Evolutionary conservation across 306 rosid species (phyloP), one percentile per base, ranked within the genome.

Genomic region (Vachellia collinsii): DNA sequence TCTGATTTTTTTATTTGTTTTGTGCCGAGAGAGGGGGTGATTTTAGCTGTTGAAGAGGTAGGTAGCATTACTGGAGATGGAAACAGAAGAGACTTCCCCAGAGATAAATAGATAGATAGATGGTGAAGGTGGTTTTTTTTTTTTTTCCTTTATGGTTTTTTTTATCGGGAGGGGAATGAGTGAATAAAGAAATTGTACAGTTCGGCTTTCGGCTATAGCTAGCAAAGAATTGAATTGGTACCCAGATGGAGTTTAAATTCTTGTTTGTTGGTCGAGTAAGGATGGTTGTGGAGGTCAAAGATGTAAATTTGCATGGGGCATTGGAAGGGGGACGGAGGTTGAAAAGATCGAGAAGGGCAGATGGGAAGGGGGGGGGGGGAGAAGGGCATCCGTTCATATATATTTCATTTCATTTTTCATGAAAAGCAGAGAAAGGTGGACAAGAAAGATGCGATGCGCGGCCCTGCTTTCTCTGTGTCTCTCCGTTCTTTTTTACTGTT

Each of bases 181-280:
- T 83, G 53, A 87, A 86, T 86, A 86, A 91, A 75, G 70, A 54
- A 86, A 86, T 86, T 91, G 97, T 92, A 91, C 95, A 92, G 93
- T 62, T 83, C 81, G 67, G 34, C 34, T 29, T 29, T 29, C n/a
- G 34, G 70, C 75, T 66, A 77, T 68, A 82, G 86, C 58, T 64
- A 81, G 86, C 69, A 74, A 81, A 11, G 56, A 59, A 59, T 59
- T 22, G 37, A 22, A 75, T 72, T 81, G 79, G 66, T 73, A 19
- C 77, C 14, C 44, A 47, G 46, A 48, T 54, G 65, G 29, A 68
- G 25, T 70, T 59, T 54, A n/a, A 19, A 7, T 17, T 53, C 47
- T 51, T 3, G 36, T 64, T 22, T 14, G 72, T 47, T 29, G 74
- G 10, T 9, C 22, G 22, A 66, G 65, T 56, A n/a, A n/a, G 9